A percentile compares a stretch with the other conserved stretches of the same genome.
phyloP scores from a whole-genome alignment of 495 filamentous ascomycete genomes.

The Recurvomyces mirabilis region DNA sequence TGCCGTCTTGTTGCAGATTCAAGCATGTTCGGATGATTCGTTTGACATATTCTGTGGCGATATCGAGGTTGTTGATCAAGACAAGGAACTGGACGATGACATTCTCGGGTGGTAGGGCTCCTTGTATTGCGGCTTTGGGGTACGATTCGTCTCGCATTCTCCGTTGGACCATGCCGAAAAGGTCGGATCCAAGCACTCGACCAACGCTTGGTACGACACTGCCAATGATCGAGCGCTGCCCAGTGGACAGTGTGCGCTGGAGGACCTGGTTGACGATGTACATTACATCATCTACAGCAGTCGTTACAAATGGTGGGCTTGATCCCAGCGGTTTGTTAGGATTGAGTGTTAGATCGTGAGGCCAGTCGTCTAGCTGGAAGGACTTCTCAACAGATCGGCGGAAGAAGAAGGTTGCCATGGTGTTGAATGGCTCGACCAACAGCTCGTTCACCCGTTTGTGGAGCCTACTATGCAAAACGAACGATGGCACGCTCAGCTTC shows the following conservation, averaged over 20 bases:
- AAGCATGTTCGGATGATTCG: conserved; percentile 68
- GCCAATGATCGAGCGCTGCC: conserved; percentile 60
- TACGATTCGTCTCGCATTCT: conserved; percentile 96
- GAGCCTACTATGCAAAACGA: conserved; percentile 64
- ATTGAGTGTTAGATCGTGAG: conserved; percentile 64
- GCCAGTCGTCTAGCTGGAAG: conserved; percentile 96
- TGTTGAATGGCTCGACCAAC: conserved; percentile 67
- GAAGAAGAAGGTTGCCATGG: conserved; percentile 90
- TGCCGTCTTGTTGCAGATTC: conserved; percentile 25
- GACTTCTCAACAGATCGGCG: conserved; percentile 91
- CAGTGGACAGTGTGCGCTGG: conserved; percentile 73
- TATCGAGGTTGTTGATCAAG: conserved; percentile 88
- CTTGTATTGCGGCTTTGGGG: conserved; percentile 61
- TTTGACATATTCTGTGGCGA: conserved; percentile 75
- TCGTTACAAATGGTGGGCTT: conserved; percentile 84
- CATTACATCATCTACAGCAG: conserved; percentile 96
- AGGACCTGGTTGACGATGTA: conserved; percentile 93
- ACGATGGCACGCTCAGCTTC: conserved; percentile 47
- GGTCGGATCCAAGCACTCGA: conserved; percentile 81
- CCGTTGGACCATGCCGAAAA: conserved; percentile 91
- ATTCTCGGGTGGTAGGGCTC: conserved; percentile 70
- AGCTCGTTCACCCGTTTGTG: conserved; percentile 60
- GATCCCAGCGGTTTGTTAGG: conserved; percentile 51
- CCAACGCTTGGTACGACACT: conserved; percentile 70
- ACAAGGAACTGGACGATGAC: conserved; percentile 77